Percentiles rank a stretch among this genome's conserved stretches.
Conservation (phyloP, 1,139 yeast genomes). For the Lizanozyma gosingica region DNA sequence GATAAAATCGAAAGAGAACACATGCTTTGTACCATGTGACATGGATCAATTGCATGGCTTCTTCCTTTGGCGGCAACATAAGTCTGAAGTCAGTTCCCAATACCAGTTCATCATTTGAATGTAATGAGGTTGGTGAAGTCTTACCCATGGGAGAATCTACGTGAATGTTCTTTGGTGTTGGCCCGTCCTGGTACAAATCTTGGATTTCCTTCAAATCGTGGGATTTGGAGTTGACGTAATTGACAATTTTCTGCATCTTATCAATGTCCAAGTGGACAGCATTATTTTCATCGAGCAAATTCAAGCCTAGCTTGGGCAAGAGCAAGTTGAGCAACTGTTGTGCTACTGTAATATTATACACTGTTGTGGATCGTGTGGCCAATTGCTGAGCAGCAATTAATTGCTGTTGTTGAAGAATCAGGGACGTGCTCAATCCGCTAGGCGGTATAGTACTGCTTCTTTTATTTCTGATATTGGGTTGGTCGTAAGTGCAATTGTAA, state of each 20-base stretch:
- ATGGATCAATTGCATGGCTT: constrained; percentile 61
- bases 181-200: constrained; percentile 12
- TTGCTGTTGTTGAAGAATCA: neutral
- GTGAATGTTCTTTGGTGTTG: neutral
- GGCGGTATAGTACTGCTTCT: constrained; percentile 22
- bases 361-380: neutral
- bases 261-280: neutral
- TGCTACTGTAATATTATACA: constrained; percentile 22
- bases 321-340: constrained; percentile 30
- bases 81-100: constrained; percentile 45
- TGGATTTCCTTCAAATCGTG: constrained; percentile 14
- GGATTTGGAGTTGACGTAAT: constrained; percentile 16
- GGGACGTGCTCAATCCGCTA: constrained; percentile 8
- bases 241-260: constrained; percentile 18
- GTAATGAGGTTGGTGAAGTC: neutral
- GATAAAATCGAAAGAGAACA: constrained; percentile 75
- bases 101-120: neutral
- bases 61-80: constrained; percentile 66
- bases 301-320: constrained; percentile 39
- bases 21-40: constrained; percentile 85
- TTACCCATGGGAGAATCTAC: neutral
- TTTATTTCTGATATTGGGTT: constrained; percentile 59
- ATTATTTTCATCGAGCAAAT: neutral
- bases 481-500: constrained; percentile 61
- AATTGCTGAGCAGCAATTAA: neutral